Percentiles rank a stretch among this genome's conserved stretches.
Conservation (phyloP, 2,329 filamentous ascomycete species). For the Penicillium janthinellum region DNA sequence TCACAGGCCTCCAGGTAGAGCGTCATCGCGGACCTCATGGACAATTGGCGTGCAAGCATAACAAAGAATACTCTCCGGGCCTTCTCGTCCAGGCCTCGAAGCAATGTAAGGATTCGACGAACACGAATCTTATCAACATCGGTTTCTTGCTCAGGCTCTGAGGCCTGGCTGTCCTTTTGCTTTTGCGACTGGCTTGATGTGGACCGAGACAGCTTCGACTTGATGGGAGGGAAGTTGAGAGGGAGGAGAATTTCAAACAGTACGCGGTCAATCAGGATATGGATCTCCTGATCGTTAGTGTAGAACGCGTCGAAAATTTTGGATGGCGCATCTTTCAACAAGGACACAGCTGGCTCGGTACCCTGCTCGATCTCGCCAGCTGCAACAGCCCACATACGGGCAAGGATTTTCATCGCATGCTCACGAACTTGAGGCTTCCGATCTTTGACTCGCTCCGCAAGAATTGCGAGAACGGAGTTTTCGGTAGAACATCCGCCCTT, state of each 20-base stretch:
- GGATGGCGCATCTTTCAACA: slow-evolving; percentile 80
- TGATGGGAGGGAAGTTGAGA: slow-evolving; percentile 77
- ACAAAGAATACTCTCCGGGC: slow-evolving; percentile 88
- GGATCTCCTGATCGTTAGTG: slow-evolving; percentile 84
- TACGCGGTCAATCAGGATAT: slow-evolving; percentile 79
- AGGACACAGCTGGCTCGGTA: slow-evolving; percentile 71
- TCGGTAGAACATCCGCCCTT: slow-evolving; percentile 73
- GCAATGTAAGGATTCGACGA: slow-evolving; percentile 79
- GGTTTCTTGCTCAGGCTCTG: slow-evolving; percentile 40
- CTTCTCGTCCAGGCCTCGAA: slow-evolving; percentile 73
- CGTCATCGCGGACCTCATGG: slow-evolving; percentile 71
- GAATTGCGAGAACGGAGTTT: slow-evolving; percentile 75
- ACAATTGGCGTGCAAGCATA: slow-evolving; percentile 75
- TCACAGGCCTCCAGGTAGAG: slow-evolving; percentile 84
- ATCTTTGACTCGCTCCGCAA: slow-evolving; percentile 88
- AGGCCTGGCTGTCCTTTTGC: slow-evolving; percentile 39
- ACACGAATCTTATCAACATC: slow-evolving; percentile 68
- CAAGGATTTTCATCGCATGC: slow-evolving; percentile 82
- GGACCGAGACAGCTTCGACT: slow-evolving; percentile 50
- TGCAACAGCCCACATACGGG: slow-evolving; percentile 90
- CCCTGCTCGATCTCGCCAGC: slow-evolving; percentile 82
- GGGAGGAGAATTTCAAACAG: slow-evolving; percentile 89
- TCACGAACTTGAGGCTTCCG: slow-evolving; percentile 77
- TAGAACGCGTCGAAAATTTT: slow-evolving; percentile 87
- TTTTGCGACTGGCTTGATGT: slow-evolving; percentile 61